These are phyloP conservation scores for Eucalyptus lansdowneana DNA, from an alignment of 345 rosid species.

Conservation along the genomic window DNA sequence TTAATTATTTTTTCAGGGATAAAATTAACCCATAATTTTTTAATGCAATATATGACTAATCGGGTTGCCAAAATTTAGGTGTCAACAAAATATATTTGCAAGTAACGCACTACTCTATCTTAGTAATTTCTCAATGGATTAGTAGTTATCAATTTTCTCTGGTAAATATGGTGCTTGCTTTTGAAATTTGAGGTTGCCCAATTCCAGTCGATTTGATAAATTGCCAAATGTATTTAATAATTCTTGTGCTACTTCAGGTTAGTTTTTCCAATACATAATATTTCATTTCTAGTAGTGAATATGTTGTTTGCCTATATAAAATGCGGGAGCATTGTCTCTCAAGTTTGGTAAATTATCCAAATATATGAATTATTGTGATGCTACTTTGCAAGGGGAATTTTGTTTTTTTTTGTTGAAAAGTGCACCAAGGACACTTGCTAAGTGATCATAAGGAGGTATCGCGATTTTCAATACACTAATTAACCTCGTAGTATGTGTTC, in stretches of 20 bases:
- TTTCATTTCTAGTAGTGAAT: not conserved
- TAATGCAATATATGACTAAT: too few relatives aligned
- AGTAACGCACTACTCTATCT: too few relatives aligned
- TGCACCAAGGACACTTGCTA: not conserved
- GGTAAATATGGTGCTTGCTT: too few relatives aligned
- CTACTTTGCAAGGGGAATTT: not conserved
- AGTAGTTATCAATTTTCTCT: too few relatives aligned
- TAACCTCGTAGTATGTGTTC: not conserved
- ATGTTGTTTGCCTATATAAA: not conserved
- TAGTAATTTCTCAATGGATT: too few relatives aligned
- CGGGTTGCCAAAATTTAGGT: too few relatives aligned
- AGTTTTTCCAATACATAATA: not conserved
- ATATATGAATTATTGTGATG: not conserved
- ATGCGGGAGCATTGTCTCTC: not conserved
- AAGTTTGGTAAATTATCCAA: not conserved
- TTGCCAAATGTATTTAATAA: not conserved
- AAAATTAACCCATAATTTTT: too few relatives aligned
- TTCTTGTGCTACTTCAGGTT: not conserved
- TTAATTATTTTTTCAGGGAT: too few relatives aligned
- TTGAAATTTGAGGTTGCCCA: not conserved
- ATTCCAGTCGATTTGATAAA: not conserved
- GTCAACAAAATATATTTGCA: too few relatives aligned
- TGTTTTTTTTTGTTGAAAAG: not conserved
- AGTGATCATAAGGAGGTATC: not conserved
- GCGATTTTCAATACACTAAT: not conserved